Base-by-base conservation (phyloP, 306 rosid species). In the Quercus mongolica region DNA sequence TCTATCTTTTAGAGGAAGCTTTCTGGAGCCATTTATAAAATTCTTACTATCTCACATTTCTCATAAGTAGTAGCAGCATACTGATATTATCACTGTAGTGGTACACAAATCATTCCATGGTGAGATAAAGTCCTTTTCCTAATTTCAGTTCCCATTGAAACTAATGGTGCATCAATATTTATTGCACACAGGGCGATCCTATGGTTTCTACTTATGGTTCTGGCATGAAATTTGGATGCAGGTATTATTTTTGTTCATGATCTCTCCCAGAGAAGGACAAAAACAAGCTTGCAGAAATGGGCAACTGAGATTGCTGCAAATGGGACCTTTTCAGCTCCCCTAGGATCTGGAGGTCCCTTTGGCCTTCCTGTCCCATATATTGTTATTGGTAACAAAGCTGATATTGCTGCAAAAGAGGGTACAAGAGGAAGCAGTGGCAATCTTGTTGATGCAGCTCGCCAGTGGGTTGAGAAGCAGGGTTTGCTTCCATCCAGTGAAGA, bases 401-500 rank as follows among this genome's bases (percentile, higher is more conserved):
- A 96, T 89, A 81, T 96, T 77, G 97, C 95, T 76, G 91, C 97
- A 78, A 93, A 93, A 78, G 98, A 95, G 88, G 98, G 98, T 82
- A 83, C 88, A 21, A 78, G 90, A 85, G 98, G 90, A 88, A 96
- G 99, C 84, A 91, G 92, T 73, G 99, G 99, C 28, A 96, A 93
- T 90, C 98, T 96, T 80, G 98, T 96, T 82, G 99, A 96, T 21
- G 97, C 59, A 79, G 99, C 99, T 79, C 98, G 98, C 62, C 99
- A 93, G 54, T 96, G 99, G 99, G 99, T 93, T 21, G 99, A 93
- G 88, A 96, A 93, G 91, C 98, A 96, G 88, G 99, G 99, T 83
- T 84, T 96, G 83, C 97, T 96, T 80, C 92, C 97, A 63, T 89
- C 95, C 84, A 96, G 96, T 71, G 98, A 96, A 86, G 99, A 96